Conservation (phyloP, 257 asterid species). For the Gentiana dahurica region DNA sequence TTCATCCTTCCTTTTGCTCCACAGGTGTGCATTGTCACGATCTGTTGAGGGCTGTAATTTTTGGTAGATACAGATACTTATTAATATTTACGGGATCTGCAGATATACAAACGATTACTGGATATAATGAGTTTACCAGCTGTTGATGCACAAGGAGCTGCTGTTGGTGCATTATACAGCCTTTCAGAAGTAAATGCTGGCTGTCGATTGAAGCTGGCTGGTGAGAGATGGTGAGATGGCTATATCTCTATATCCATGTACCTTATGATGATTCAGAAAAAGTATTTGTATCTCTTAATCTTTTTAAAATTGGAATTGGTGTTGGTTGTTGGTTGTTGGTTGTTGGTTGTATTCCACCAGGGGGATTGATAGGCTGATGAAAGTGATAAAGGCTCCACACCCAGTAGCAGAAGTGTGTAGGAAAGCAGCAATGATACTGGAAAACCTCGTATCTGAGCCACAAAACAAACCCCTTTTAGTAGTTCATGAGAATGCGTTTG, state of each 20-base stretch:
- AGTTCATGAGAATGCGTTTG: slow-evolving; percentile 74
- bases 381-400: slow-evolving; percentile 77
- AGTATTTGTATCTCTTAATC: background rate
- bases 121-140: slow-evolving; percentile 89
- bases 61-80: slow-evolving; percentile 4
- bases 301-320: background rate
- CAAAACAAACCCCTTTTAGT: slow-evolving; percentile 78
- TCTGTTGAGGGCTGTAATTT: background rate
- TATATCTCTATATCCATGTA: background rate
- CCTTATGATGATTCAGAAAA: too few relatives aligned
- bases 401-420: slow-evolving; percentile 93
- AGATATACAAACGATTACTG: slow-evolving; percentile 73
- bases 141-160: slow-evolving; percentile 89
- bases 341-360: slow-evolving; percentile 23
- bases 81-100: slow-evolving; percentile 11
- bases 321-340: too few relatives aligned
- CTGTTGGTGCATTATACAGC: slow-evolving; percentile 87
- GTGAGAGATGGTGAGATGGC: slow-evolving; percentile 69
- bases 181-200: slow-evolving; percentile 87
- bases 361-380: slow-evolving; percentile 85
- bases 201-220: slow-evolving; percentile 87
- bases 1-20: slow-evolving; percentile 75
- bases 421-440: slow-evolving; percentile 79
- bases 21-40: slow-evolving; percentile 37
- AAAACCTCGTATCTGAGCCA: slow-evolving; percentile 92